Evolutionary conservation across 2,329 filamentous ascomycete species (phyloP), one percentile per base, ranked within the genome.

Genomic region (Rhynchosporium agropyri): DNA sequence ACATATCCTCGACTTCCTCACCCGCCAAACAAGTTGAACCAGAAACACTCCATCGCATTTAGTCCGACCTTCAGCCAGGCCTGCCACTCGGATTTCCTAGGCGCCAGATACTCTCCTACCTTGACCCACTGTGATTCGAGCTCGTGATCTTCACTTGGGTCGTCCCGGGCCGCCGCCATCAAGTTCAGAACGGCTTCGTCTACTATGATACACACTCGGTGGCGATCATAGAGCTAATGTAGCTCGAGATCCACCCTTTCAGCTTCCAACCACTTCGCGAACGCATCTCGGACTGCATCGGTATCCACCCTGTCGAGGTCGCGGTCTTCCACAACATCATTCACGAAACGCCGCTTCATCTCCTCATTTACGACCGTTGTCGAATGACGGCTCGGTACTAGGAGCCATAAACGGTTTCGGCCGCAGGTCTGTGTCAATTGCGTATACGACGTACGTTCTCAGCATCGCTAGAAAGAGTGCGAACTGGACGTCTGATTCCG

Each of bases 321-420:
- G 29, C 26, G 50, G 29, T 36, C 50, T 26, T 54, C 50, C 12
- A 54, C 20, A 54, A 54, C 29, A 38, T 54, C 29, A n/a, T 54
- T 54, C 29, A 54, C 50, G 29, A 54, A 54, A 38, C 50, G 28
- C 38, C 50, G 4, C 50, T 54, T 54, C 50, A 54, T 54, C 29
- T 54, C 50, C 20, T 54, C 50, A n/a, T 54, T 54, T 15, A 31
- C 20, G 50, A 4, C 50, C 31, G 20, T 31, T 54, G 26, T 54
- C 50, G 29, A 38, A 54, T 36, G 50, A 31, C 26, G 31, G 29
- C 8, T 54, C 50, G 12, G 50, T 54, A 8, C 49, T 54, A 4
- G 26, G 50, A n/a, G 15, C 6, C 28, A 28, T 54, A 4, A 36
- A 54, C 29, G 29, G 50, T 8, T 7, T 36, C 29, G 29, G 50